These are phyloP conservation scores for Podospora bellae-mahoneyi DNA, from an alignment of 495 filamentous ascomycete genomes.

Conservation along the genomic window DNA sequence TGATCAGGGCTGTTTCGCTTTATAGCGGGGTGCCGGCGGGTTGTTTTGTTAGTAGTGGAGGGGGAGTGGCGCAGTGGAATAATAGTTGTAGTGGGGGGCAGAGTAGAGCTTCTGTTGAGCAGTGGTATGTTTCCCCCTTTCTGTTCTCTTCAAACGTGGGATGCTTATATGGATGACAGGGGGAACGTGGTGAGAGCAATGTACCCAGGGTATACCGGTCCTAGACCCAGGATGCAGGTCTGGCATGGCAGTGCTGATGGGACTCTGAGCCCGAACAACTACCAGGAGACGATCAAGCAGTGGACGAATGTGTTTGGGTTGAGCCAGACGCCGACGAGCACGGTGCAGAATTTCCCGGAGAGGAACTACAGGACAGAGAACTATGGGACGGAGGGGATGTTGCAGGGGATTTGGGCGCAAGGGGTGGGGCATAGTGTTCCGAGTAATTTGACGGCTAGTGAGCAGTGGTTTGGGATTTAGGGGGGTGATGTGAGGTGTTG, in stretches of 20 bases:
- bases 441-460: constrained; percentile 36
- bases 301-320: constrained; percentile 51
- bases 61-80: constrained; percentile 44
- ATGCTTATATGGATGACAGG: constrained; percentile 3
- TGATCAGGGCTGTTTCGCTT: constrained; percentile 52
- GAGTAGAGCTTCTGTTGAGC: constrained; percentile 37
- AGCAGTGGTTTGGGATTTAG: constrained; percentile 39
- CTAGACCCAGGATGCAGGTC: constrained; percentile 55
- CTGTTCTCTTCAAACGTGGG: not conserved
- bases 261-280: constrained; percentile 46
- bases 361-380: constrained; percentile 38
- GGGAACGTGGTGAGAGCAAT: constrained; percentile 43
- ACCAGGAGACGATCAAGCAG: constrained; percentile 50
- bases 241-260: constrained; percentile 49
- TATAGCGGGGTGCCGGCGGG: constrained; percentile 59
- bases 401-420: constrained; percentile 41
- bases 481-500: not conserved
- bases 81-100: constrained; percentile 42
- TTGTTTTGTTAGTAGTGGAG: constrained; percentile 47
- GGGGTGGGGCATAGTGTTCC: constrained; percentile 42
- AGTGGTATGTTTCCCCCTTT: constrained; percentile 28
- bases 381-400: constrained; percentile 29
- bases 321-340: constrained; percentile 29
- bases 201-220: constrained; percentile 48
- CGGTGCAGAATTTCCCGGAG: constrained; percentile 36